Base-by-base conservation (phyloP, 768 basidiomycete species). In the Leccinum pellstonianum region DNA sequence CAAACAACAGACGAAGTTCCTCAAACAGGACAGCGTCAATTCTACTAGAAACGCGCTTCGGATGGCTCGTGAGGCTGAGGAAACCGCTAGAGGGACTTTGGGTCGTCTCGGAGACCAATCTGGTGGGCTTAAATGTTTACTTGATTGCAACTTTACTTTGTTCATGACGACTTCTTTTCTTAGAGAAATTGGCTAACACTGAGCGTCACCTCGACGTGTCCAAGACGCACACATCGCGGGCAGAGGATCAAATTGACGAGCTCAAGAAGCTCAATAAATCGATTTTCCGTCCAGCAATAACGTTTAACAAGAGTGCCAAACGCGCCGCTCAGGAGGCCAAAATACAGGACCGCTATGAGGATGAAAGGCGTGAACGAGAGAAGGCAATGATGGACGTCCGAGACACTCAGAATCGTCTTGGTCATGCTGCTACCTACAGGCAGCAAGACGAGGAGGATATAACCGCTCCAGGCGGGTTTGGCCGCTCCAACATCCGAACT, bases 51-150 rank as follows among this genome's bases (percentile, higher is more conserved):
- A 98, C 75, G 96, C 96, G 12, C 80, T 99, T 54, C 83, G 94
- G 47, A 81, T 98, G 71, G 96, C 95, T 41, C 81, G 88, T n/a
- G 95, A 98, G 74, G 94, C 96, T 0, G 96, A 98, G 74, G 96
- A 99, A 74, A 96, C 94, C 11, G 96, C 91, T 35, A 79, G 90
- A 49, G 87, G 86, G 59, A 99, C 96, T 5, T 70, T 99, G 19
- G 77, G 73, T 58, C 90, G 85, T 69, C 82, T 99, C 8, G 95
- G 91, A 10, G 88, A 92, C 66, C 96, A 99, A 76, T 98, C 95
- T 23, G 96, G 96, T 96, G 61, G 27, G 85, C 71, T 14, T 52
- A 11, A 31, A 46, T 46, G 29, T 3, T 17, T 2, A 41, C 57
- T 9, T 47, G 15, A 54, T 7, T 43, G 8, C 33, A 31, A 62